Percentiles rank a stretch among this genome's conserved stretches.
Conservation (phyloP, 345 rosid genomes). For the Mallotus nudiflorus region DNA sequence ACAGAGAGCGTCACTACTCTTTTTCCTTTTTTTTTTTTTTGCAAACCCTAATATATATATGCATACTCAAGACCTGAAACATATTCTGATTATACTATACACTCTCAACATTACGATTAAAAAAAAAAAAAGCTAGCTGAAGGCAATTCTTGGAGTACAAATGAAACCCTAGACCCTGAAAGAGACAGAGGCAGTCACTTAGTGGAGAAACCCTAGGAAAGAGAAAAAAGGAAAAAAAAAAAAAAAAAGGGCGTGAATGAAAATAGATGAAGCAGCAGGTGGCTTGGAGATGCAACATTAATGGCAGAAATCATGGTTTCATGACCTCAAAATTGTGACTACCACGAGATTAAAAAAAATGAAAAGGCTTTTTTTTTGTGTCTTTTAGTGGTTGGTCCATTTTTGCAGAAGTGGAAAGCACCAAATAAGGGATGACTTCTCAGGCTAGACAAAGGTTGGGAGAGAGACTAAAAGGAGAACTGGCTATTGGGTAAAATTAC, state of each 20-base stretch:
- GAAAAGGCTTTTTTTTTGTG: not conserved
- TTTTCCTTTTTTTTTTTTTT: no score
- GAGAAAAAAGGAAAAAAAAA: not conserved
- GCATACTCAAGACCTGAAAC: no score
- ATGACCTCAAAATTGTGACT: not conserved
- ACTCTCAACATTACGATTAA: no score
- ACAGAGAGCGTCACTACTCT: no score
- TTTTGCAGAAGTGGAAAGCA: conserved; percentile 13
- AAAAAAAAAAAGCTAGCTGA: not conserved
- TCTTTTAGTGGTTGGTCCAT: conserved; percentile 12
- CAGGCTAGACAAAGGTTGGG: not conserved
- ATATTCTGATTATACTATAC: no score
- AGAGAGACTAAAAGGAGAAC: not conserved
- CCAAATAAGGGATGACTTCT: not conserved
- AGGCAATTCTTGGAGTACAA: not conserved
- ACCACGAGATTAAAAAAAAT: conserved; percentile 3
- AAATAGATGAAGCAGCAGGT: no score
- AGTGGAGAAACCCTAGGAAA: conserved; percentile 16
- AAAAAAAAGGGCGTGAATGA: conserved; percentile 4
- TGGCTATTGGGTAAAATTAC: not conserved
- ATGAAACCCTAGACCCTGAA: not conserved
- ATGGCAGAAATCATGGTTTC: conserved; percentile 13
- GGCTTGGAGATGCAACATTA: conserved; percentile 5
- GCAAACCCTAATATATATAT: conserved; percentile 4
- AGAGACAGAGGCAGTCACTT: not conserved